Evolutionary conservation across 2,329 filamentous ascomycete species (phyloP), one percentile per base, ranked within the genome.

Genomic region (Arthrobotrys pseudoclavata): DNA sequence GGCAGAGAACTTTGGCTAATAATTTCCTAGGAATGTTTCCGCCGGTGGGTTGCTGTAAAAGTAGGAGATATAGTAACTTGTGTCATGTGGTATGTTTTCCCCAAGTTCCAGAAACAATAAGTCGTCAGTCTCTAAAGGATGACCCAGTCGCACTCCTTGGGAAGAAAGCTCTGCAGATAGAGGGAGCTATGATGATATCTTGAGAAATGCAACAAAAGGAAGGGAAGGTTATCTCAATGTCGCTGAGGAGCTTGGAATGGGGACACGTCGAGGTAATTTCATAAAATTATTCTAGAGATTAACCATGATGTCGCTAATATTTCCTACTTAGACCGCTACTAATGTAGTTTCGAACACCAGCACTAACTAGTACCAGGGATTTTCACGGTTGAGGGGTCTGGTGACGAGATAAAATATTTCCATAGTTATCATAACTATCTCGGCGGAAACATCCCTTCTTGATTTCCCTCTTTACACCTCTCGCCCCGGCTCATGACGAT

Each of bases 51-150:
- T 13, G 79, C 79, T 47, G 79, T 79, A 3, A 75, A 66, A 42
- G 64, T 20, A 2, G 63, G 47, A 12, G 72, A n/a, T 2, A 60
- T 15, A 22, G 79, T 81, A 20, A 82, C 80, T 2, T 82, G 81
- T 37, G 81, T 82, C 37, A 81, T 82, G 80, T 82, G 81, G 75
- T 79, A 69, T 47, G 75, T 69, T 34, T 53, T 26, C 24, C 15
- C 6, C 20, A 5, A 12, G 9, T 4, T n/a, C 29, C 31, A 15
- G 15, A 26, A 20, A 47, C 5, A 42, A 4, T 6, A 18, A 18
- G 20, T 45, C 13, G n/a, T 20, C 10, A 48, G 9, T 10, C 3
- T 47, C 69, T 34, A 69, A 9, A 24, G 18, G 5, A 12, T 24
- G 18, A 5, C 15, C 5, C 55, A 77, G 74, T 29, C 74, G 74